A percentile compares a stretch with the other conserved stretches of the same genome.
Conservation (phyloP, 768 basidiomycete genomes). For the Ephemerocybe angulata region DNA sequence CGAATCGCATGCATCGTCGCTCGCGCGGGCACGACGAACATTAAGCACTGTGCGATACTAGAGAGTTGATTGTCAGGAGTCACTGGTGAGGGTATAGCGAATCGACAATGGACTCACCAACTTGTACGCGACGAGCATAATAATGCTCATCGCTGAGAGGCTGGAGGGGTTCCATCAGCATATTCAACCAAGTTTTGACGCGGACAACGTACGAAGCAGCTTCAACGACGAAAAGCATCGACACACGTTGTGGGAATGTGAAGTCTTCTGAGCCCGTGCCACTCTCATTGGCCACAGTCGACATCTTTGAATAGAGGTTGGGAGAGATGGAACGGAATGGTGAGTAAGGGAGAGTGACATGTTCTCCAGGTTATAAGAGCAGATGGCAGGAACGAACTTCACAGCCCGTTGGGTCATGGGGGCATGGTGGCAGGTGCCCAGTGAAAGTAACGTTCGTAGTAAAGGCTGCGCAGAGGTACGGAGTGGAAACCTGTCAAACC, state of each 20-base stretch:
- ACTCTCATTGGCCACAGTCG: neutral
- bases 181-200: neutral
- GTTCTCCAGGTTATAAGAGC: too few relatives aligned
- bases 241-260: neutral
- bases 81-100: neutral
- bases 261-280: neutral
- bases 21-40: neutral
- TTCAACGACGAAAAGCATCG: neutral
- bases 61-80: neutral
- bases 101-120: neutral
- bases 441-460: too few relatives aligned
- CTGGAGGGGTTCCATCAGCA: neutral
- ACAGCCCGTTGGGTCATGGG: neutral
- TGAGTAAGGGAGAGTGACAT: neutral
- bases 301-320: neutral
- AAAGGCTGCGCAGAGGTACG: too few relatives aligned
- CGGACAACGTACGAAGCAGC: neutral
- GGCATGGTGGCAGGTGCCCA: neutral
- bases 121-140: constrained; percentile 2
- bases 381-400: neutral
- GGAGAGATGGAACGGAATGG: neutral
- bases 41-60: neutral
- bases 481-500: too few relatives aligned
- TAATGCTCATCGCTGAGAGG: neutral
- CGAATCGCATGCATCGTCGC: constrained; percentile 1